Percentiles rank a stretch among this genome's conserved stretches.
Evolutionary conservation across 2,329 filamentous ascomycete genomes (phyloP).

Genomic region (Cercospora sp.): DNA sequence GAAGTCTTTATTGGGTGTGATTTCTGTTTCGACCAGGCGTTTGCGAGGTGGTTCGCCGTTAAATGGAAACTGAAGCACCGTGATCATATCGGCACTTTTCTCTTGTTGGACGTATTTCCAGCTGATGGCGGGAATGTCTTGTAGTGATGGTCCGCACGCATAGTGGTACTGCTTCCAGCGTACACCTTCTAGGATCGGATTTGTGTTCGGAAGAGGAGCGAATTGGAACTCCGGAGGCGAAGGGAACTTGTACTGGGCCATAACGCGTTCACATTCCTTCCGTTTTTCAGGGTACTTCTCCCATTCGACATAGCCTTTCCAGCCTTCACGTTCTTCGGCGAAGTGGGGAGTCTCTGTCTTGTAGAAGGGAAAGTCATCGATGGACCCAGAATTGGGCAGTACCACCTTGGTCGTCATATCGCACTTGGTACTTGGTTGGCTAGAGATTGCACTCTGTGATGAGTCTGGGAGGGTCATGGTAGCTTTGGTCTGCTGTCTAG

Average conservation of each 20-base stretch:
- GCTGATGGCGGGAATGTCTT: slow-evolving; percentile 55
- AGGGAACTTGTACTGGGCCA: slow-evolving; percentile 56
- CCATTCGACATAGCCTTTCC: slow-evolving; percentile 66
- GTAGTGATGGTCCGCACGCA: slow-evolving; percentile 44
- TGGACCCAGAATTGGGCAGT: slow-evolving; percentile 21
- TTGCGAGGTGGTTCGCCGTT: slow-evolving; percentile 47
- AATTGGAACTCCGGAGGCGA: slow-evolving; percentile 48
- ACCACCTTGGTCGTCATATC: not conserved
- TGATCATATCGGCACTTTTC: no score
- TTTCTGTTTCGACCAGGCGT: slow-evolving; percentile 28
- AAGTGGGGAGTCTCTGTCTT: slow-evolving; percentile 41
- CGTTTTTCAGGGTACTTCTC: slow-evolving; percentile 70
- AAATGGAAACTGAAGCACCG: no score
- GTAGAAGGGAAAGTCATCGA: slow-evolving; percentile 23
- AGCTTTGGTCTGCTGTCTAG: not conserved
- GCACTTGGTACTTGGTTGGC: slow-evolving; percentile 8
- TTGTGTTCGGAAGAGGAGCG: slow-evolving; percentile 45
- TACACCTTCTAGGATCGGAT: slow-evolving; percentile 49
- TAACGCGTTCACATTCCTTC: slow-evolving; percentile 57
- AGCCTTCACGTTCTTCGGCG: slow-evolving; percentile 43
- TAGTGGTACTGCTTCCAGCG: slow-evolving; percentile 52
- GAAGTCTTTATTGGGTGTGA: slow-evolving; percentile 64
- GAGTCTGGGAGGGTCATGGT: slow-evolving; percentile 2
- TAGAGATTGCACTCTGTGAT: not conserved
- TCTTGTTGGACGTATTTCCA: slow-evolving; percentile 50